These are phyloP conservation scores for Purshia tridentata DNA, from an alignment of 306 rosid genomes.

Conservation along the genomic window DNA sequence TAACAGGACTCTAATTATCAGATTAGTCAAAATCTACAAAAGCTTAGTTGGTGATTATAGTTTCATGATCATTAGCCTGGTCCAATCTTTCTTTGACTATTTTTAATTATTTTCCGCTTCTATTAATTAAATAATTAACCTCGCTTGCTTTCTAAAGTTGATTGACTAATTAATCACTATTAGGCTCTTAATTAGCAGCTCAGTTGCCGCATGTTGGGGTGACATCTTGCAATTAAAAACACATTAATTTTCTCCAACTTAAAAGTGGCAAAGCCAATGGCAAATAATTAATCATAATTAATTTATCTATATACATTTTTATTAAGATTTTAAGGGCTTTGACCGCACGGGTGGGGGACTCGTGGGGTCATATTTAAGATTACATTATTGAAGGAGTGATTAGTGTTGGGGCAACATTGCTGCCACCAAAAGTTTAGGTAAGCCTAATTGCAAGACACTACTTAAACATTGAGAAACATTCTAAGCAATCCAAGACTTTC, in stretches of 20 bases:
- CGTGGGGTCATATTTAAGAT: conserved; percentile 26
- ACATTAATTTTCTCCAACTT: conserved; percentile 32
- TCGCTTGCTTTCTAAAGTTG: conserved; percentile 15
- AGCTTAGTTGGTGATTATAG: background rate
- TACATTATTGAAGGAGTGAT: too few relatives aligned
- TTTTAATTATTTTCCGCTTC: conserved; percentile 18
- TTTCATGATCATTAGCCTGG: conserved; percentile 48
- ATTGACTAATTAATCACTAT: conserved; percentile 20
- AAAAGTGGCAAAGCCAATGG: conserved; percentile 39
- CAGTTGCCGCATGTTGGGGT: conserved; percentile 68
- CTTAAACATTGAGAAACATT: conserved; percentile 31
- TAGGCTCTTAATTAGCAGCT: conserved; percentile 40
- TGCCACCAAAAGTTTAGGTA: conserved; percentile 37
- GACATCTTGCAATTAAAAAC: conserved; percentile 55
- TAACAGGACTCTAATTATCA: conserved; percentile 24
- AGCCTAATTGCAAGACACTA: conserved; percentile 26
- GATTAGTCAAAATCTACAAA: too few relatives aligned
- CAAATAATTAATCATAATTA: background rate
- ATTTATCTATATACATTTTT: background rate
- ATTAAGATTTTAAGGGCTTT: conserved; percentile 40
- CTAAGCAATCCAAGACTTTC: conserved; percentile 17
- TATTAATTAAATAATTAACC: background rate
- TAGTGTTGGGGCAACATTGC: conserved; percentile 29
- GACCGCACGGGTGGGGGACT: conserved; percentile 68
- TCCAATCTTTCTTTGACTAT: conserved; percentile 48